Evolutionary conservation across 192 early-diverging fungal genomes (phyloP), one percentile per base, ranked within the genome.

Genomic region (Oehlia diaphana): DNA sequence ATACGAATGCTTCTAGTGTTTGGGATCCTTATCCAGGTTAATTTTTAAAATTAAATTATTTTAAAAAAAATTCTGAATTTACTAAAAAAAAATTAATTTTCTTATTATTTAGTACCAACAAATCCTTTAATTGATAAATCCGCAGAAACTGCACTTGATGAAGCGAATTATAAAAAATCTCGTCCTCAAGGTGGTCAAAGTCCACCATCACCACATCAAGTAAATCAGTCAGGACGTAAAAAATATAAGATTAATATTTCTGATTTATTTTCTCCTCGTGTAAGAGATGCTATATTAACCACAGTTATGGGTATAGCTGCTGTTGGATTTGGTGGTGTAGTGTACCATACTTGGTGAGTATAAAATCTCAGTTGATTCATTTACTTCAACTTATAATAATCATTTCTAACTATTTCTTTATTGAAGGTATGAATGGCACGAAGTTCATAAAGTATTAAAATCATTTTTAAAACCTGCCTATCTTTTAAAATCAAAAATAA

Each of bases 1-100:
- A 78, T 69, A 78, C 77, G 23, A 70, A 78, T 65, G 77, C 77
- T 35, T 50, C 67, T 7, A 67, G 77, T 14, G 66, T 78, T 42
- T 78, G 77, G 67, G 77, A 78, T 69, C 65, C 77, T 12, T 78
- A 68, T 70, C 77, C 77, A 4, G 77, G 77, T 78, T 68, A 58
- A 16, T 53, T 26, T 63, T 31, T 31, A 2, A 28, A 42, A 0
- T 42, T 33, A 21, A 74, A 61, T 74, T 35, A 74, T 62, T 63
- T 44, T 44, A 44, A 44, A 44, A 44, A 44, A 44, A 44, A 44
- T 44, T 44, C 7, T 9, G 42, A 44, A 9, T 7, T 44, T 37
- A 9, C 39, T 63, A 62, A 35, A 14, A 37, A 35, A 37, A 37
- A 37, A 37, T 37, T 37, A 37, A 4, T 26, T 37, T 14, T 26